A percentile compares a stretch with the other conserved stretches of the same genome.
phyloP scores from a whole-genome alignment of 805 yeast species.

The Ogataea pilisensis region DNA sequence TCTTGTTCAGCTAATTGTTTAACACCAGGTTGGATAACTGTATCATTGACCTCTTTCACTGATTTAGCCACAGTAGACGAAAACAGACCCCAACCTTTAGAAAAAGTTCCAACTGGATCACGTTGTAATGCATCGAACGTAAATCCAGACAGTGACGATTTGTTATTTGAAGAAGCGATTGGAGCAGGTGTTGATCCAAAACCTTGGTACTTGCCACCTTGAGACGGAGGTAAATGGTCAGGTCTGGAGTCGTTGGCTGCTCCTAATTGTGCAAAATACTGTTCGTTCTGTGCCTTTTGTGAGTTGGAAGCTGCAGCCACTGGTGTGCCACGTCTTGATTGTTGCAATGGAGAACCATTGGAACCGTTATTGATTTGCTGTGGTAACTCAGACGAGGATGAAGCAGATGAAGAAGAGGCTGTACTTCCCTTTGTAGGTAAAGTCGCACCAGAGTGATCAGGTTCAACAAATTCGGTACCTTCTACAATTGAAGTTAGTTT shows the following conservation, averaged over 20 bases:
- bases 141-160: constrained; percentile 49
- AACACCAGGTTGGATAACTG: constrained; percentile 88
- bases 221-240: constrained; percentile 79
- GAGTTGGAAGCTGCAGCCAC: constrained; percentile 5
- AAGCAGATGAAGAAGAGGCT: constrained; percentile 2
- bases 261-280: constrained; percentile 79
- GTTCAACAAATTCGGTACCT: constrained; percentile 64
- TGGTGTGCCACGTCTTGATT: constrained; percentile 13
- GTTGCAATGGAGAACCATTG: constrained; percentile 6
- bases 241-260: constrained; percentile 68
- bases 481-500: constrained; percentile 71
- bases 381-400: not conserved
- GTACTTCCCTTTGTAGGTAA: constrained; percentile 31
- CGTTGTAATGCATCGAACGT: constrained; percentile 64
- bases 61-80: constrained; percentile 82
- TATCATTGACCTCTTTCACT: constrained; percentile 78
- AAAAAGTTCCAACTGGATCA: constrained; percentile 88
- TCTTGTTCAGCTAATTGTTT: constrained; percentile 79
- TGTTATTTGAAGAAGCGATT: constrained; percentile 16
- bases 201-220: constrained; percentile 91
- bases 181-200: constrained; percentile 78
- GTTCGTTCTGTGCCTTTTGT: constrained; percentile 64
- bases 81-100: constrained; percentile 93
- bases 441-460: constrained; percentile 50
- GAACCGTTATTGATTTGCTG: too few species aligned